Evolutionary conservation across 306 rosid species (phyloP).

Genomic region (Citrullus mucosospermus): DNA sequence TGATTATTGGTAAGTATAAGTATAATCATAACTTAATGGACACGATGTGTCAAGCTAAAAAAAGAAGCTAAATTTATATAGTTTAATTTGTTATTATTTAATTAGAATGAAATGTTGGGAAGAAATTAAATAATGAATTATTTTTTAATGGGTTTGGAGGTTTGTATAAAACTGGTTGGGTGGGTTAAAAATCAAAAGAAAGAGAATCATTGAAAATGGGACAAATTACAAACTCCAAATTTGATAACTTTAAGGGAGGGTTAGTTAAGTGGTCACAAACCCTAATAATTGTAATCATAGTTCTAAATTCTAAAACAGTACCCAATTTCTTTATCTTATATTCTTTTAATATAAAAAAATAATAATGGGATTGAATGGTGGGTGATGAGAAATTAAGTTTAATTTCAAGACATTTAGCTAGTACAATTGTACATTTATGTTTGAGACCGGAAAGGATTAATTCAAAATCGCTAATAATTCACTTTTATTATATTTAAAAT

Average conservation of each 20-base stretch:
- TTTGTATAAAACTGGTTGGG: neutral
- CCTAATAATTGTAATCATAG: neutral
- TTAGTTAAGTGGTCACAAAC: neutral
- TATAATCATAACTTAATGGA: too few relatives aligned
- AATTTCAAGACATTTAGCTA: too few relatives aligned
- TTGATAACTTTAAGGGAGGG: neutral
- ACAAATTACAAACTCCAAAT: constrained; percentile 3
- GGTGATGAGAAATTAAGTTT: neutral
- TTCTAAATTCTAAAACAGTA: neutral
- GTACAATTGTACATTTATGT: too few relatives aligned
- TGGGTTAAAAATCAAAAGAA: neutral
- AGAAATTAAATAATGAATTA: neutral
- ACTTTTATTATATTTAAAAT: too few relatives aligned
- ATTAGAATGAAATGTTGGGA: neutral
- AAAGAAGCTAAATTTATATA: neutral
- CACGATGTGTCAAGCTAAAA: too few relatives aligned
- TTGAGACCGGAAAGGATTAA: too few relatives aligned
- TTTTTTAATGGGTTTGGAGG: neutral
- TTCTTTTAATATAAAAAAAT: too few relatives aligned
- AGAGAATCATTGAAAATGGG: neutral
- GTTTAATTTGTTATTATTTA: neutral
- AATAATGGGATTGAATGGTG: neutral
- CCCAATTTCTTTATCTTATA: neutral
- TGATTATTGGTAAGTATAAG: too few relatives aligned
- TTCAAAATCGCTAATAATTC: too few relatives aligned